phyloP scores from a whole-genome alignment of 2,329 filamentous ascomycete genomes.

The Aspergillus sp. region DNA sequence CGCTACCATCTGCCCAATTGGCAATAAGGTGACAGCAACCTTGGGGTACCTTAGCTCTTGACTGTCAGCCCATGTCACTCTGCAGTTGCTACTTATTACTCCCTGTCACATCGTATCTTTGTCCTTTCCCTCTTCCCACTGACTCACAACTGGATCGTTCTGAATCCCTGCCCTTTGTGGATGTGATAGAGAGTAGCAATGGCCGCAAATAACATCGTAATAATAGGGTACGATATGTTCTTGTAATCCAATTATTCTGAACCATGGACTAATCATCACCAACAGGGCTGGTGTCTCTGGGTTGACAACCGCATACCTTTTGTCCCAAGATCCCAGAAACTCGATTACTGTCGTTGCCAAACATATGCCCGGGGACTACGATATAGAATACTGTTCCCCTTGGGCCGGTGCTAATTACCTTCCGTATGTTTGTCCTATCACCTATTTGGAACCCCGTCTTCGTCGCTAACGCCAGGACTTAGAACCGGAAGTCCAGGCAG shows the following conservation, averaged over 20 bases:
- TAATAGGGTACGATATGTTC: slow-evolving; percentile 35
- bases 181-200: slow-evolving; percentile 18
- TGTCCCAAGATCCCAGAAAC: slow-evolving; percentile 57
- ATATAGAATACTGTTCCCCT: slow-evolving; percentile 84
- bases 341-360: slow-evolving; percentile 74
- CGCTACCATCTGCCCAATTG: neutral
- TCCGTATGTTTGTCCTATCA: slow-evolving; percentile 54
- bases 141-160: neutral
- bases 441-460: neutral
- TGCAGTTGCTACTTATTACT: neutral
- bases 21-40: neutral
- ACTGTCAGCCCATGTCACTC: neutral
- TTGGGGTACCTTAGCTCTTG: neutral
- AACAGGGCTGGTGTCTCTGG: slow-evolving; percentile 64
- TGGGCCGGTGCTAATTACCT: slow-evolving; percentile 83
- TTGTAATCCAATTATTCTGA: neutral
- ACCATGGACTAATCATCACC: slow-evolving; percentile 3
- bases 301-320: slow-evolving; percentile 63
- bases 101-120: neutral
- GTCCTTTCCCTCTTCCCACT: neutral
- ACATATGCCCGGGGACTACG: slow-evolving; percentile 91
- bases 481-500: slow-evolving; percentile 43
- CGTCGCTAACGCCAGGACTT: neutral
- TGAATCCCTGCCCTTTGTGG: neutral
- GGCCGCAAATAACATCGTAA: slow-evolving; percentile 39